Evolutionary conservation across 441 rosid species (phyloP).

Genomic region (Isatis lusitanica): DNA sequence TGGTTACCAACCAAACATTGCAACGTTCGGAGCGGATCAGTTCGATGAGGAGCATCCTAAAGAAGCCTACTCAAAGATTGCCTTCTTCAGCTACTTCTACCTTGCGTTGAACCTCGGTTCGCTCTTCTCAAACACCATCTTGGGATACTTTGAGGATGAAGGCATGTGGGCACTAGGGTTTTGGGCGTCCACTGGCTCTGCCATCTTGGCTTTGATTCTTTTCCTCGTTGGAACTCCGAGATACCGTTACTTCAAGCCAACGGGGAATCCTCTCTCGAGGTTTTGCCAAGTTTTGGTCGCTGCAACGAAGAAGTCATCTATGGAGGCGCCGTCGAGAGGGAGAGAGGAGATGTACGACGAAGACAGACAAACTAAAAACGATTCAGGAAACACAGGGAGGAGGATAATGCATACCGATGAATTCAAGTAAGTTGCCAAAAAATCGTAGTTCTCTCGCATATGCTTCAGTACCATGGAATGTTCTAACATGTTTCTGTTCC

Average conservation of each 20-base stretch:
- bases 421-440: conserved; percentile 34
- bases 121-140: conserved; percentile 88
- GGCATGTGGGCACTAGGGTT: conserved; percentile 95
- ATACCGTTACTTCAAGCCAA: conserved; percentile 84
- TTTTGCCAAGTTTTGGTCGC: conserved; percentile 82
- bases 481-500: conserved; percentile 16
- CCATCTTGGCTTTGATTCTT: conserved; percentile 62
- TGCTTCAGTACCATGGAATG: neutral
- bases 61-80: conserved; percentile 78
- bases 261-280: conserved; percentile 85
- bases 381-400: conserved; percentile 30
- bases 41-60: conserved; percentile 85
- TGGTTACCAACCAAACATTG: conserved; percentile 91
- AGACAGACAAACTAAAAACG: conserved; percentile 27
- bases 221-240: conserved; percentile 69
- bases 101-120: conserved; percentile 88
- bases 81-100: conserved; percentile 96
- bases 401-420: conserved; percentile 39
- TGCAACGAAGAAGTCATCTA: conserved; percentile 66
- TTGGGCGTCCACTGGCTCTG: conserved; percentile 87
- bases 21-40: conserved; percentile 96
- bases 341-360: conserved; percentile 38
- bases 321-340: conserved; percentile 37
- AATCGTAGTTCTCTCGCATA: neutral
- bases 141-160: conserved; percentile 85